Evolutionary conservation across 805 yeast genomes (phyloP).

Genomic region (Candida caryicola): DNA sequence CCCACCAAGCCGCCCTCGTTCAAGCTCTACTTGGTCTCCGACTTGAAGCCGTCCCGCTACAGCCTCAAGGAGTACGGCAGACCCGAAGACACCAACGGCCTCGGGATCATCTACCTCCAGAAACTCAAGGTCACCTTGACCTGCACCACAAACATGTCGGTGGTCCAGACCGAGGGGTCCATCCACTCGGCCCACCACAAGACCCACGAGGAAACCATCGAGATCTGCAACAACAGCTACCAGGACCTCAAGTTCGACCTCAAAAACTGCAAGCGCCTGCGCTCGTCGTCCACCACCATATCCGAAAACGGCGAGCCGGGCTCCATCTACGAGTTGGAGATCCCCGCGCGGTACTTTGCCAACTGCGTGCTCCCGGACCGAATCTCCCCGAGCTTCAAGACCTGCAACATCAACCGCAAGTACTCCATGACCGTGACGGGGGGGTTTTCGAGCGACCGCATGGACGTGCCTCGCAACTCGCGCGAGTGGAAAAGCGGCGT

Average conservation of each 20-base stretch:
- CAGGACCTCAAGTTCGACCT: slow-evolving; percentile 40
- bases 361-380: slow-evolving; percentile 46
- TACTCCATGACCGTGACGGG: slow-evolving; percentile 37
- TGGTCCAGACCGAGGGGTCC: slow-evolving; percentile 11
- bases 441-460: slow-evolving; percentile 25
- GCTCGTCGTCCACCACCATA: slow-evolving; percentile 19
- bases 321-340: slow-evolving; percentile 39
- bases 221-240: slow-evolving; percentile 32
- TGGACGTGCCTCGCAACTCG: slow-evolving; percentile 15
- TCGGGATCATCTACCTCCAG: slow-evolving; percentile 45
- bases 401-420: slow-evolving; percentile 53
- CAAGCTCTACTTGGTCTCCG: slow-evolving; percentile 30
- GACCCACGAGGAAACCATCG: slow-evolving; percentile 20
- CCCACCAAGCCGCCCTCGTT: slow-evolving; percentile 42
- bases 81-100: slow-evolving; percentile 45
- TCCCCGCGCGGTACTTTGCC: slow-evolving; percentile 38
- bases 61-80: slow-evolving; percentile 28
- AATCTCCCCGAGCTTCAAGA: slow-evolving; percentile 52
- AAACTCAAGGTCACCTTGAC: slow-evolving; percentile 32
- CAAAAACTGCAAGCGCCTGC: slow-evolving; percentile 27
- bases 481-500: slow-evolving; percentile 20
- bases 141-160: slow-evolving; percentile 24
- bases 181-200: slow-evolving; percentile 25
- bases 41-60: slow-evolving; percentile 27
- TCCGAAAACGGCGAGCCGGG: slow-evolving; percentile 5